A percentile compares a stretch with the other conserved stretches of the same genome.
phyloP scores from a whole-genome alignment of 257 asterid species.

The Jacaranda copaia region DNA sequence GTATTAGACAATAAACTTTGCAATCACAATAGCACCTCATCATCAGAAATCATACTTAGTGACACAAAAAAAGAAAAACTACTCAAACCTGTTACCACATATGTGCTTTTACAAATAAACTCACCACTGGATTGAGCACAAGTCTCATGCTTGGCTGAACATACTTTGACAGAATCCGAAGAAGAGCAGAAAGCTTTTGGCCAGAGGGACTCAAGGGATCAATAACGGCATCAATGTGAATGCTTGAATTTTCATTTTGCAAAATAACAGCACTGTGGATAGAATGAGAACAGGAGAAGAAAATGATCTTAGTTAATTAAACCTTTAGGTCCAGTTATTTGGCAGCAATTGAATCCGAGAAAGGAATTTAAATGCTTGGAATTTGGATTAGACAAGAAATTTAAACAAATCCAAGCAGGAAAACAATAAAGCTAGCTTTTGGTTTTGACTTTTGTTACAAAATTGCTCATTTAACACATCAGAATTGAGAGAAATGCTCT shows the following conservation, averaged over 20 bases:
- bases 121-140: slow-evolving; percentile 95
- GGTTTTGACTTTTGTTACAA: slow-evolving; percentile 1
- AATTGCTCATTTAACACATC: neutral
- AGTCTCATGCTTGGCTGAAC: slow-evolving; percentile 93
- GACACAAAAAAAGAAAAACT: neutral
- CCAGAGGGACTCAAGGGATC: slow-evolving; percentile 99
- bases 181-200: slow-evolving; percentile 93
- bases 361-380: neutral
- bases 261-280: slow-evolving; percentile 83
- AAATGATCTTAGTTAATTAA: slow-evolving; percentile 34
- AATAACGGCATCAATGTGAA: slow-evolving; percentile 94
- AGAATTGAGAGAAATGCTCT: neutral
- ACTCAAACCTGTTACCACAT: neutral
- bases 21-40: neutral
- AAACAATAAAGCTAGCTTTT: neutral
- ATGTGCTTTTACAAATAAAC: slow-evolving; percentile 32
- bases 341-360: slow-evolving; percentile 13
- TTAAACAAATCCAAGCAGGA: neutral
- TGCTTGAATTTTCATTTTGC: slow-evolving; percentile 75
- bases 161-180: slow-evolving; percentile 77
- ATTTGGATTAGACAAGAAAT: neutral
- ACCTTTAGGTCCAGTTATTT: slow-evolving; percentile 24
- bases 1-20: neutral
- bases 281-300: slow-evolving; percentile 30
- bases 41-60: neutral